Evolutionary conservation across 1,284 basidiomycete genomes (phyloP), one percentile per base, ranked within the genome.

Genomic region (Melampsora occidentalis): DNA sequence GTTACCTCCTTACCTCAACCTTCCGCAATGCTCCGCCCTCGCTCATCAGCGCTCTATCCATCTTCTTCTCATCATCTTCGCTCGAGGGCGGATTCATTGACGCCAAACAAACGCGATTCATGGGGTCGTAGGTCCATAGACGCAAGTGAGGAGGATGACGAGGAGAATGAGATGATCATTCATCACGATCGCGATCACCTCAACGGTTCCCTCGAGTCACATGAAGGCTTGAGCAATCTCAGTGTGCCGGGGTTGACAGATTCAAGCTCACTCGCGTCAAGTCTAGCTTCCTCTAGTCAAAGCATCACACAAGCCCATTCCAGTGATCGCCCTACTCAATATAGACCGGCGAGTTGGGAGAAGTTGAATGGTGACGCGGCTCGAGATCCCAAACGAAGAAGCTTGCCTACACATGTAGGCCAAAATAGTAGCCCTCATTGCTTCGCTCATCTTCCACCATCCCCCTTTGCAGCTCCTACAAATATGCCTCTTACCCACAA

Each of bases 171-270:
- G 39, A 57, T 33, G 42, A 16, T 46, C 28, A 57, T 28, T 25
- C 73, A 69, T 48, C 33, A 69, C 16, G 63, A 66, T 46, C 51
- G 49, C 31, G 66, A 69, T 64, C 46, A 16, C 12, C n/a, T 39
- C 42, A 76, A 68, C 61, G 73, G 73, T 16, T 76, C 73, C 3
- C 73, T 68, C 33, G 73, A 76, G 49, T 76, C 73, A 12, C 73
- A 76, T 31, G 73, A 76, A 69, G 73, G 57, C 20, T 9, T 51
- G 14, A 69, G 66, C 35, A 76, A 76, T 25, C 66, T 76, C 12
- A 76, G 73, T 53, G 66, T 76, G 3, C 73, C 73, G 22, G 73
- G n/a, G 39, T 42, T 76, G n/a, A 76, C 73, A 14, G 73, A 76
- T 39, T 76, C 73, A 5, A 76, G 73, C 35, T 76, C 73, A 20